phyloP scores from a whole-genome alignment of 139 green algal species.

The Micractinium conductrix region DNA sequence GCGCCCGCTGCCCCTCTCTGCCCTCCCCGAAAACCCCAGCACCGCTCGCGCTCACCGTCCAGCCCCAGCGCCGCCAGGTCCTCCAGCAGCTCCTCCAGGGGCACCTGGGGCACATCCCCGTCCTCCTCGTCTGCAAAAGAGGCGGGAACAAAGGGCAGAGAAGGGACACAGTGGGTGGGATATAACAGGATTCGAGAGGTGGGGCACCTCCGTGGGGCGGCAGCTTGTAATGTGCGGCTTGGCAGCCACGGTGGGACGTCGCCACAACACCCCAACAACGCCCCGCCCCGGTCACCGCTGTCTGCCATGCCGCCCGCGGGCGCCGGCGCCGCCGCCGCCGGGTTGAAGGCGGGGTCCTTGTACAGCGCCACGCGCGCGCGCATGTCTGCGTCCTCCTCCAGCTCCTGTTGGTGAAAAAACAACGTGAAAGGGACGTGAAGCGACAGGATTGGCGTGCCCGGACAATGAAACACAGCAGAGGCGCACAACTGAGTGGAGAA shows the following conservation, averaged over 20 bases:
- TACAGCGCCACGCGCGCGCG: constrained; percentile 65
- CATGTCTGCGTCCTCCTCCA: constrained; percentile 87
- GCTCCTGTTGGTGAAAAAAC: constrained; percentile 59
- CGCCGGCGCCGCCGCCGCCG: neutral
- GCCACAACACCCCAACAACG: neutral
- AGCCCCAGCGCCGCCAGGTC: constrained; percentile 79
- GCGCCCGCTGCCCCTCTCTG: too few species aligned
- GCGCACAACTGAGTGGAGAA: too few species aligned
- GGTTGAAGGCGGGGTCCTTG: constrained; percentile 40
- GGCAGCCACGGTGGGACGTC: too few species aligned
- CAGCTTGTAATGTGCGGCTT: too few species aligned
- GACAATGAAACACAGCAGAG: too few species aligned
- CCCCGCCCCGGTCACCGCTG: neutral
- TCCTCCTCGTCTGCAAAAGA: constrained; percentile 29
- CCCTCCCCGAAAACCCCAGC: too few species aligned
- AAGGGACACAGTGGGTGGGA: neutral
- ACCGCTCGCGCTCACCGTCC: constrained; percentile 32
- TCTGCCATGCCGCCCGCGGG: constrained; percentile 10
- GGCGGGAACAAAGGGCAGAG: neutral
- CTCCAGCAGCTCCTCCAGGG: constrained; percentile 95
- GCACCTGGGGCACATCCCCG: constrained; percentile 73
- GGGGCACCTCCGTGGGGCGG: neutral
- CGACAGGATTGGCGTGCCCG: neutral
- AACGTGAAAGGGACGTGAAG: neutral
- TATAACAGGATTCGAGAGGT: neutral